Base-by-base conservation (phyloP, 345 rosid species). In the Turritis glabra region DNA sequence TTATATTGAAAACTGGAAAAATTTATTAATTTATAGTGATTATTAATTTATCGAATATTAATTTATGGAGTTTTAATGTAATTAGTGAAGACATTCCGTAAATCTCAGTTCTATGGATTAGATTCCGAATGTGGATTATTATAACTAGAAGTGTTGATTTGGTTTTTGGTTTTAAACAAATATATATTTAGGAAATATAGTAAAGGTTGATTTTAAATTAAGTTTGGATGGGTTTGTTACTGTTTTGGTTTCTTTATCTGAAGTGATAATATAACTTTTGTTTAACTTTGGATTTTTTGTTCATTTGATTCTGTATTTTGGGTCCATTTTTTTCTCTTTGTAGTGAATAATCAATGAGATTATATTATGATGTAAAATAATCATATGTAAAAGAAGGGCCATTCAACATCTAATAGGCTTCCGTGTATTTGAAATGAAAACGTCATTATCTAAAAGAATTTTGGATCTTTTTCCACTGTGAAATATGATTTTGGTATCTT, bases 401-500 rank as follows among this genome's bases (percentile, higher is more conserved):
- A 15, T n/a, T 59, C 14, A 48, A 27, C 21, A 73, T 64, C 22
- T 46, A 43, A 23, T 15, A 52, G 30, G 41, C 52, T 38, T 19
- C 23, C 1, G 22, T 52, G 54, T 72, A 23, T 8, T 32, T 41
- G 58, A 14, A 23, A 60, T 12, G 5, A 43, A 53, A 44, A 53
- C 21, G 64, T 52, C 70, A 44, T 53, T 52, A 1, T 76, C 79
- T 3, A 22, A 23, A 25, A 30, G 25, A 23, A 76, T 2, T 21
- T 19, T 67, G 47, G 25, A 67, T 38, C 17, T 75, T 40, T 58
- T 29, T 12, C 56, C 40, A 68, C 56, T 30, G 22, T 48, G 30
- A 40, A 30, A 29, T 40, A 23, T 75, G 69, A 75, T 41, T 68
- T 60, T 60, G 48, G 57, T 69, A 61, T 69, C 70, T 70, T 37